These are phyloP conservation scores for Helicocarpus griseus DNA, from an alignment of 2,329 filamentous ascomycete species.

Conservation along the genomic window DNA sequence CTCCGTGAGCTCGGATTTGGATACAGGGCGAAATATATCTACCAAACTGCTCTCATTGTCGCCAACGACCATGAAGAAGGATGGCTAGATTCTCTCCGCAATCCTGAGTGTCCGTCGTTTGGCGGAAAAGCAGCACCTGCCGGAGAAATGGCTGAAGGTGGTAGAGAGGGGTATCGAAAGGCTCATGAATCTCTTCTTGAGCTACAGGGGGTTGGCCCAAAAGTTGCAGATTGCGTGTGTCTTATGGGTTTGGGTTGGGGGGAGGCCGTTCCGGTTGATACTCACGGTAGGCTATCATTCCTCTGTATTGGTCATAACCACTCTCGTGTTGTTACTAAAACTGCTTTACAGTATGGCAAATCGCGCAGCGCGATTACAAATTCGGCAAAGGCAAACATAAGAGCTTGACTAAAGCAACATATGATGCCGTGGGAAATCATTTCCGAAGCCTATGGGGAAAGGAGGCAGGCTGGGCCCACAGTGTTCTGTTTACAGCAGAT, in stretches of 20 bases:
- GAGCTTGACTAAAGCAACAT: conserved; percentile 78
- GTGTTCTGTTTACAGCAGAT: conserved; percentile 90
- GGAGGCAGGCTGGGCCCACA: conserved; percentile 96
- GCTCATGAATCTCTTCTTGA: conserved; percentile 72
- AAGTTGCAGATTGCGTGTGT: conserved; percentile 93
- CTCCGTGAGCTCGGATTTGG: conserved; percentile 82
- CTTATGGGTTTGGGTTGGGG: conserved; percentile 95
- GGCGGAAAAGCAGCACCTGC: conserved; percentile 36
- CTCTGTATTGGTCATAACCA: neutral
- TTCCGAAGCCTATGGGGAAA: conserved; percentile 85
- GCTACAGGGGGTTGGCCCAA: conserved; percentile 84
- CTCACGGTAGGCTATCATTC: conserved; percentile 49
- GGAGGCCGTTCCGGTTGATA: conserved; percentile 91
- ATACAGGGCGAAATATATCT: conserved; percentile 87
- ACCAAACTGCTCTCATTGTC: conserved; percentile 71
- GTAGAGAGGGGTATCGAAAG: conserved; percentile 58
- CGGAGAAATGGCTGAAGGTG: conserved; percentile 40
- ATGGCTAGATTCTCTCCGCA: conserved; percentile 72
- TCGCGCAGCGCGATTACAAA: conserved; percentile 89
- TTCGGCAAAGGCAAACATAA: conserved; percentile 77
- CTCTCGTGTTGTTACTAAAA: conserved; percentile 3
- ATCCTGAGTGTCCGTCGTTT: conserved; percentile 60
- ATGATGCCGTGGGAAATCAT: conserved; percentile 81
- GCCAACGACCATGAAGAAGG: conserved; percentile 53
- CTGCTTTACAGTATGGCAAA: conserved; percentile 70